Conservation (phyloP, 768 basidiomycete genomes). For the Tylopilus plumbeoviolaceoides region DNA sequence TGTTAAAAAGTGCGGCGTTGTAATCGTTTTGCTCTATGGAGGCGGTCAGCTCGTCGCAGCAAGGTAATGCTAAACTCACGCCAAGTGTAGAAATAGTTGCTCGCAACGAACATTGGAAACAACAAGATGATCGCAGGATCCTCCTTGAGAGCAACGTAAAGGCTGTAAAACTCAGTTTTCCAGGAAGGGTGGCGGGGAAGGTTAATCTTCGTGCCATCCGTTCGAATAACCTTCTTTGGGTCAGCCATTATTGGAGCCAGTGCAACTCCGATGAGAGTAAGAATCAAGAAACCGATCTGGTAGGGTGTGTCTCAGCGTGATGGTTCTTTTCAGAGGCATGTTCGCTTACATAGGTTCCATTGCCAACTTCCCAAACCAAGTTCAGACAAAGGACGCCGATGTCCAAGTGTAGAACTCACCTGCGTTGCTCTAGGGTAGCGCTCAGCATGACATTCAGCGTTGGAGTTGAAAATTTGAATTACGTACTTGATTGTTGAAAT, state of each 20-base stretch:
- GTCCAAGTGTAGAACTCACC: conserved; percentile 21
- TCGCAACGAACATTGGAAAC: conserved; percentile 84
- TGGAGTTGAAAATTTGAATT: neutral
- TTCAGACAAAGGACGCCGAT: conserved; percentile 1
- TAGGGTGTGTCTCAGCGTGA: neutral
- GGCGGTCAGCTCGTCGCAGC: conserved; percentile 5
- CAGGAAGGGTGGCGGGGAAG: conserved; percentile 67
- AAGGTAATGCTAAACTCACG: conserved; percentile 41
- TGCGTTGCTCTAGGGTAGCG: conserved; percentile 19
- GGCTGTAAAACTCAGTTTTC: conserved; percentile 68
- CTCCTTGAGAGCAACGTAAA: conserved; percentile 62
- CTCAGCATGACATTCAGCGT: neutral
- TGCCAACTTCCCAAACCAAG: conserved; percentile 43
- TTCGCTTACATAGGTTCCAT: conserved; percentile 67
- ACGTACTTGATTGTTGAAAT: conserved; percentile 58
- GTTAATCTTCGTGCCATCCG: conserved; percentile 67
- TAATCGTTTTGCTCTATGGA: conserved; percentile 71
- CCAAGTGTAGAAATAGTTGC: conserved; percentile 87
- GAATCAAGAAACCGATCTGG: conserved; percentile 71
- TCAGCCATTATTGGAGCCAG: conserved; percentile 71
- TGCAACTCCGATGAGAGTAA: conserved; percentile 63
- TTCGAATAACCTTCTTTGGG: conserved; percentile 67
- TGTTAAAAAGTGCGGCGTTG: conserved; percentile 77
- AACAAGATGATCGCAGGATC: conserved; percentile 72
- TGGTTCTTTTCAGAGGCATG: neutral